Conservation (phyloP, 257 asterid genomes). For the Hygrophila difformis region DNA sequence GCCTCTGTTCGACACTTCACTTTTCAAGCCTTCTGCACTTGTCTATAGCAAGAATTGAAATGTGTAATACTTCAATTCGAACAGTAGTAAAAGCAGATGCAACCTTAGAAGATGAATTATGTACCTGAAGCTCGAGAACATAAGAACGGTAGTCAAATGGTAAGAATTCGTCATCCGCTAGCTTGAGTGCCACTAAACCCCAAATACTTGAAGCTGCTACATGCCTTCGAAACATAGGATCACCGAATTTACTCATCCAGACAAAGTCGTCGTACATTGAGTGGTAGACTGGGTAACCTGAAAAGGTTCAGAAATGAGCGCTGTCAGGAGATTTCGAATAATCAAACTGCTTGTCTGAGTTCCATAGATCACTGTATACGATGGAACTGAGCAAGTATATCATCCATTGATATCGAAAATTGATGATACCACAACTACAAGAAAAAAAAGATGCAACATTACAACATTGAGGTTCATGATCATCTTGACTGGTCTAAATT, state of each 20-base stretch:
- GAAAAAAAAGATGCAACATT: too few species aligned
- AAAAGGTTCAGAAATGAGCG: too few species aligned
- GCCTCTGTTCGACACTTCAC: slow-evolving; percentile 28
- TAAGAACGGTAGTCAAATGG: slow-evolving; percentile 73
- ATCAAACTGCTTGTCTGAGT: background rate
- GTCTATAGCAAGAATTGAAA: too few species aligned
- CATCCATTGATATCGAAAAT: background rate
- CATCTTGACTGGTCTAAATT: too few species aligned
- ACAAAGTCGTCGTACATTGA: slow-evolving; percentile 72
- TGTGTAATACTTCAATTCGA: too few species aligned
- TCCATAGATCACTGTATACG: slow-evolving; percentile 1
- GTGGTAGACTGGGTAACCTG: slow-evolving; percentile 84
- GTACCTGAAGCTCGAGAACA: slow-evolving; percentile 70
- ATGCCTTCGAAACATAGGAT: slow-evolving; percentile 73
- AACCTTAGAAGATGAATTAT: slow-evolving; percentile 3
- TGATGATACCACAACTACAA: background rate
- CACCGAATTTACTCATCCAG: slow-evolving; percentile 91
- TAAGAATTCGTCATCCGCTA: slow-evolving; percentile 62
- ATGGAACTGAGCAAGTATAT: background rate
- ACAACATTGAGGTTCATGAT: too few species aligned
- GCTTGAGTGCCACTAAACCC: slow-evolving; percentile 78
- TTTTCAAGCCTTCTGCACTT: slow-evolving; percentile 51
- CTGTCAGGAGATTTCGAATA: slow-evolving; percentile 4
- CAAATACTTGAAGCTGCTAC: slow-evolving; percentile 82
- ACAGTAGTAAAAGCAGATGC: background rate